Percentiles rank a stretch among this genome's conserved stretches.
Evolutionary conservation across 2,329 filamentous ascomycete genomes (phyloP).

Genomic region (Fusarium odoratissimum): DNA sequence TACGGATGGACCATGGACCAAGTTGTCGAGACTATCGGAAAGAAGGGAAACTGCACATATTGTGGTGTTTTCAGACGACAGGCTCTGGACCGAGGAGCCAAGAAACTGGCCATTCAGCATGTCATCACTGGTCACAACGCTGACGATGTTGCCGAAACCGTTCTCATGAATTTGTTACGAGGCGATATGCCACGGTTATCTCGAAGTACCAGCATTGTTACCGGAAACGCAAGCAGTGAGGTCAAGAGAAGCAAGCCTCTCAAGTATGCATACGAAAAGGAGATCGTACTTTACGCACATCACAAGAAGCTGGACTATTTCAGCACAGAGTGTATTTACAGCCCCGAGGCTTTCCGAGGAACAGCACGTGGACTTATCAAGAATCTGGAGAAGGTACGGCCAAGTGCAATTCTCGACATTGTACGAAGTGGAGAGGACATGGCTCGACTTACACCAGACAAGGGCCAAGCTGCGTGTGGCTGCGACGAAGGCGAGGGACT

Average conservation of each 20-base stretch:
- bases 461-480: conserved; percentile 50
- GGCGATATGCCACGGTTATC: conserved; percentile 90
- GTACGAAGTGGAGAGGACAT: conserved; percentile 96
- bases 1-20: conserved; percentile 99
- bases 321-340: conserved; percentile 98
- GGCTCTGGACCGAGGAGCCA: conserved; percentile 91
- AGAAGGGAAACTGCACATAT: conserved; percentile 99
- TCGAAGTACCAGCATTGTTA: conserved; percentile 91
- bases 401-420: conserved; percentile 94
- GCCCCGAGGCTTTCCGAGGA: conserved; percentile 94
- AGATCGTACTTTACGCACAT: conserved; percentile 97
- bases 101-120: conserved; percentile 86
- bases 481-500: conserved; percentile 54
- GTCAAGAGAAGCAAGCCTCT: conserved; percentile 96
- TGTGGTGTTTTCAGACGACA: conserved; percentile 96
- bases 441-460: conserved; percentile 73
- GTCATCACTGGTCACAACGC: conserved; percentile 98
- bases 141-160: conserved; percentile 96
- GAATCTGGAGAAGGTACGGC: conserved; percentile 90
- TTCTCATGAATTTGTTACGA: conserved; percentile 95
- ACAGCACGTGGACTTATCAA: conserved; percentile 94
- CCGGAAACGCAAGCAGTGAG: conserved; percentile 79
- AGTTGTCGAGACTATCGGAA: conserved; percentile 94
- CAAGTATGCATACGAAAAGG: conserved; percentile 99
- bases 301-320: conserved; percentile 98